phyloP scores from a whole-genome alignment of 2,329 filamentous ascomycete genomes.

The Colletotrichum theobromicola region DNA sequence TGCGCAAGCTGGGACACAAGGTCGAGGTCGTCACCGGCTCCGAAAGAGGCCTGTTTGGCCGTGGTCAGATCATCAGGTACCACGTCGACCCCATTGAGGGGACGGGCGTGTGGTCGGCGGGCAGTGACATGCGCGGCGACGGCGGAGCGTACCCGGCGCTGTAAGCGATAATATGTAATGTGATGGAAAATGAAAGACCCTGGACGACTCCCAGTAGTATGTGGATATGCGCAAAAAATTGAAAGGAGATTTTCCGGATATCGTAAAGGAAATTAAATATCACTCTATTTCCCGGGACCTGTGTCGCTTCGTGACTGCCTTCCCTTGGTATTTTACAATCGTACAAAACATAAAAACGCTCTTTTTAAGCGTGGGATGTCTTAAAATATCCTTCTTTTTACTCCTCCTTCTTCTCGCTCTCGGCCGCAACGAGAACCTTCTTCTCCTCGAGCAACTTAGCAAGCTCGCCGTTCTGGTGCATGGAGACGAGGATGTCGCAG shows the following conservation, averaged over 20 bases:
- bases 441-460: conserved; percentile 93
- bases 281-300: conserved; percentile 2
- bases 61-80: conserved; percentile 85
- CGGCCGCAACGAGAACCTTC: conserved; percentile 72
- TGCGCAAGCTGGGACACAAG: conserved; percentile 75
- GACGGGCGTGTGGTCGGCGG: conserved; percentile 80
- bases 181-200: background rate
- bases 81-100: conserved; percentile 74
- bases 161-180: background rate
- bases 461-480: conserved; percentile 96
- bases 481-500: conserved; percentile 95
- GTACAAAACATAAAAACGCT: conserved; percentile 11
- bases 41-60: conserved; percentile 75
- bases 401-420: conserved; percentile 44
- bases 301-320: background rate
- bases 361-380: background rate
- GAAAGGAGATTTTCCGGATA: background rate
- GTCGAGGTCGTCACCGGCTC: conserved; percentile 72
- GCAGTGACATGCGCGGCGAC: conserved; percentile 88
- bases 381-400: conserved; percentile 9
- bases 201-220: background rate
- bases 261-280: background rate
- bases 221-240: background rate
- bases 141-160: conserved; percentile 66
- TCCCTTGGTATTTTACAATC: conserved; percentile 16